These are phyloP conservation scores for Lactuca saligna DNA, from an alignment of 129 eudicot genomes.

Conservation along the genomic window DNA sequence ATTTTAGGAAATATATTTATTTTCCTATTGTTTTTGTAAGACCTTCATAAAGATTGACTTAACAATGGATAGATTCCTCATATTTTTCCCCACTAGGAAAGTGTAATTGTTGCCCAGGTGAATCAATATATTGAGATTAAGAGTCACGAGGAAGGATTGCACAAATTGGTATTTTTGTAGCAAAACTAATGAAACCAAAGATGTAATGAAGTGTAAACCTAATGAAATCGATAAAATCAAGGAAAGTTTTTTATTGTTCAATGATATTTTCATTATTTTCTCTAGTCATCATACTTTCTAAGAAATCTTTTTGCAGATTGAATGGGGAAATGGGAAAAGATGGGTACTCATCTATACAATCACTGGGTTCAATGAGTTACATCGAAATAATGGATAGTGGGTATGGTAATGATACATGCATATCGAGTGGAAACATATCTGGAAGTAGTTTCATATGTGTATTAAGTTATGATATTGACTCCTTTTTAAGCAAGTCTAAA, in stretches of 20 bases:
- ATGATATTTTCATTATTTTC: not conserved
- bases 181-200: conserved; percentile 89
- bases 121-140: conserved; percentile 97
- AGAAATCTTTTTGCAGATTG: conserved; percentile 45
- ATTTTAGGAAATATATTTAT: not conserved
- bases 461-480: conserved; percentile 59
- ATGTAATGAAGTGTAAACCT: conserved; percentile 91
- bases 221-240: conserved; percentile 91
- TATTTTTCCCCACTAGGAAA: conserved; percentile 88
- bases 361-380: conserved; percentile 56
- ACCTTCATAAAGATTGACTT: conserved; percentile 31
- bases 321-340: conserved; percentile 77
- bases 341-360: conserved; percentile 64
- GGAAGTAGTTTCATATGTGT: conserved; percentile 88
- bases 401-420: conserved; percentile 53
- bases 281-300: not conserved
- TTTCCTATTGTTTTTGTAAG: not conserved
- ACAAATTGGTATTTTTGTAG: conserved; percentile 65
- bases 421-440: conserved; percentile 58
- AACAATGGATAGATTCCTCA: conserved; percentile 78
- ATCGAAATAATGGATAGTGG: conserved; percentile 63
- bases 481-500: conserved; percentile 72
- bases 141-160: conserved; percentile 90
- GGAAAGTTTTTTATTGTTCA: conserved; percentile 41
- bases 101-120: conserved; percentile 86